Evolutionary conservation across 345 rosid species (phyloP), one percentile per base, ranked within the genome.

Genomic region (Hirschfeldia incana): DNA sequence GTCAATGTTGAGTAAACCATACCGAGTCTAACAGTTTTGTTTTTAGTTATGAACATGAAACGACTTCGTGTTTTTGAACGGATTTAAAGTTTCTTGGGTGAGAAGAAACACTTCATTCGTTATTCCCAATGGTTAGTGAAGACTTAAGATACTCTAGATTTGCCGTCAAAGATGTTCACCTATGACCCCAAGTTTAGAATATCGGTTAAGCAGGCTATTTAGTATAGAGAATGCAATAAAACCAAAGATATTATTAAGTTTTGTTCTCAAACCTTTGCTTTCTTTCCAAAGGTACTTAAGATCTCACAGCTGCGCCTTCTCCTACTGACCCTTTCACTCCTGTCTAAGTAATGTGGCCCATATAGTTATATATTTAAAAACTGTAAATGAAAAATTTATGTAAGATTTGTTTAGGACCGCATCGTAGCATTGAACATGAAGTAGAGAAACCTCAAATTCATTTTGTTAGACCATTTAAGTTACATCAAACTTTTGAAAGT

Each of bases 101-200:
- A 2, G 46, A 39, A 39, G 46, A 39, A 39, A 8, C 3, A 39
- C 84, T 88, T 72, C 88, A 89, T 55, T 86, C 91, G 67, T 83
- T 89, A 73, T 89, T 91, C 78, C 97, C 21, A 2, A 81, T 72
- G 59, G 90, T 88, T 63, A 89, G 92, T 84, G 97, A 94, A 27
- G 46, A 94, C 21, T 21, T 21, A 21, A 21, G 21, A 21, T 84
- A 85, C 97, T 70, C 65, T 91, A 69, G 97, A 94, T 86, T 85
- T 94, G 73, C 78, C 88, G 34, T 83, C 90, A 12, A 92, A 92
- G 84, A 88, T 94, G 97, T 88, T 94, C 67, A 86, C 92, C 0
- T 92, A 94, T 68, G 91, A 92, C 78, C 98, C 97, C 71, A 91
- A 87, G 66, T 80, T 80, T 61, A 88, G 98, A 81, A 89, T 91